Conservation (phyloP, 768 basidiomycete species). For the Termitomyces sp. region DNA sequence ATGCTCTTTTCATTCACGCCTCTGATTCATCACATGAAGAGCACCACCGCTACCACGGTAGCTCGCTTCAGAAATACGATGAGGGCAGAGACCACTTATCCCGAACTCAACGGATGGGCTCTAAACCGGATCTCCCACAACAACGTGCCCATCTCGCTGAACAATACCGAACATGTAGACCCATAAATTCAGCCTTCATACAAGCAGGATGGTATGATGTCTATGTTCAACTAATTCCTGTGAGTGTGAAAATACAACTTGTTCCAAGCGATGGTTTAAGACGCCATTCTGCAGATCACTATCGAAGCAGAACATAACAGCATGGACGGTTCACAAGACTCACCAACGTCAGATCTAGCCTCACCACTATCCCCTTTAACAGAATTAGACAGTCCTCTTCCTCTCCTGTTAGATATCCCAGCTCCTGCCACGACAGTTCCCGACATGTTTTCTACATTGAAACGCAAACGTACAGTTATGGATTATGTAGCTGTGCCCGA, state of each 20-base stretch:
- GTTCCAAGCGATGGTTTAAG: not conserved
- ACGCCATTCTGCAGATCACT: not conserved
- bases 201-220: slow-evolving; percentile 63
- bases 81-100: slow-evolving; percentile 12
- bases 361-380: not conserved
- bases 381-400: not conserved
- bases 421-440: not conserved
- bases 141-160: slow-evolving; percentile 45
- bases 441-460: not conserved
- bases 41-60: slow-evolving; percentile 31
- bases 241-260: not conserved
- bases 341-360: not conserved
- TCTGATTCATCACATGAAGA: slow-evolving; percentile 22
- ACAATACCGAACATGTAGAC: slow-evolving; percentile 44
- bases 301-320: not conserved
- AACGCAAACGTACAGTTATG: slow-evolving; percentile 13
- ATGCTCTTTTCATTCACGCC: slow-evolving; percentile 27
- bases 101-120: slow-evolving; percentile 27
- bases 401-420: not conserved
- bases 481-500: slow-evolving; percentile 12
- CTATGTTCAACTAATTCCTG: slow-evolving; percentile 7
- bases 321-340: not conserved
- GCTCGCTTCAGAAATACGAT: slow-evolving; percentile 16
- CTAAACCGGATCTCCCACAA: slow-evolving; percentile 24
- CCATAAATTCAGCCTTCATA: slow-evolving; percentile 36